phyloP scores from a whole-genome alignment of 331 rosid genomes.

The Quercus tomentella region DNA sequence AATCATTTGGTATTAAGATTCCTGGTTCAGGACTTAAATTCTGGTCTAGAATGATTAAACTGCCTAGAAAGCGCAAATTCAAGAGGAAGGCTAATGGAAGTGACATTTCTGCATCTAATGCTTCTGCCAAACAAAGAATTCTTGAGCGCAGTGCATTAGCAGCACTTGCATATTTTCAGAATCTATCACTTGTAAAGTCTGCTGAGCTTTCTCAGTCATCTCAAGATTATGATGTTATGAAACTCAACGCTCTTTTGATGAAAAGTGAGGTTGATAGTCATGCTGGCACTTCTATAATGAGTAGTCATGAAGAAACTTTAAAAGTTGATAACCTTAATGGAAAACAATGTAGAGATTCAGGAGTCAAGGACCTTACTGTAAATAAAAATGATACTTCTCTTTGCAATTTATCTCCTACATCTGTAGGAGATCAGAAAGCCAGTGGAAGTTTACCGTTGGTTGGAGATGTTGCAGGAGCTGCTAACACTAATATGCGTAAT shows the following conservation, averaged over 20 bases:
- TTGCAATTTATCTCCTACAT: conserved; percentile 13
- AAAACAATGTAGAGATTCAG: conserved; percentile 17
- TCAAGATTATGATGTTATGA: conserved; percentile 23
- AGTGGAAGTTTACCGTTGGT: conserved; percentile 14
- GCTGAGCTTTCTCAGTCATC: conserved; percentile 34
- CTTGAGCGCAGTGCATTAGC: conserved; percentile 67
- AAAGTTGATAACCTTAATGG: conserved; percentile 14
- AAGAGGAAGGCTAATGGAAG: conserved; percentile 63
- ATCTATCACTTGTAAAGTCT: conserved; percentile 38
- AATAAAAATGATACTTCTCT: conserved; percentile 19
- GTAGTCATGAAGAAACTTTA: conserved; percentile 16
- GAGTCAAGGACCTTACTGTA: conserved; percentile 18
- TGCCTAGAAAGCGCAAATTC: conserved; percentile 40
- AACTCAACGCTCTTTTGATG: conserved; percentile 37
- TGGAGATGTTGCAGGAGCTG: conserved; percentile 25
- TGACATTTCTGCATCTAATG: conserved; percentile 43
- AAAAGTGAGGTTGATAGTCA: conserved; percentile 41
- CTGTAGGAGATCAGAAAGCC: conserved; percentile 21
- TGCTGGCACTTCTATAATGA: conserved; percentile 20
- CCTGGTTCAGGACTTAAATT: conserved; percentile 63
- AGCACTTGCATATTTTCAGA: conserved; percentile 55
- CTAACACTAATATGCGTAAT: conserved; percentile 11
- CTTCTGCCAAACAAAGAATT: conserved; percentile 58
- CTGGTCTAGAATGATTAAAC: conserved; percentile 56
- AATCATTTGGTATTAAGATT: conserved; percentile 62